These are phyloP conservation scores for Cicer arietinum DNA, from an alignment of 306 rosid species.

Conservation along the genomic window DNA sequence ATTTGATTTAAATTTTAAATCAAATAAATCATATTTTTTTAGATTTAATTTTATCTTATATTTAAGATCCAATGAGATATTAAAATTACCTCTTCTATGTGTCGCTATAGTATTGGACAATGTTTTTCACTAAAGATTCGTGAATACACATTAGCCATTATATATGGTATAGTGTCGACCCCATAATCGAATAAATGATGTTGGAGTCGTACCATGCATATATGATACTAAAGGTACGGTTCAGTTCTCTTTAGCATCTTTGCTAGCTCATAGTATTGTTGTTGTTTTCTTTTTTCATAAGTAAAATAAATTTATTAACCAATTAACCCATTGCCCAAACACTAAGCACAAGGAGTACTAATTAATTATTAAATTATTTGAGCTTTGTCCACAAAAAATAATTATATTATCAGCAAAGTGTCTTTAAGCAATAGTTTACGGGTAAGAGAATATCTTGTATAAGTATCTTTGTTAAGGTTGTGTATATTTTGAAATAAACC, in stretches of 20 bases:
- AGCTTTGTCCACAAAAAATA: not conserved
- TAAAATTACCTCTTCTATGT: too few species aligned
- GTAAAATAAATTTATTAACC: not conserved
- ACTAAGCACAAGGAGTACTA: not conserved
- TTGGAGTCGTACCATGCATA: slow-evolving; percentile 19
- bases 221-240: not conserved
- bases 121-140: too few species aligned
- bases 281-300: not conserved
- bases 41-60: too few species aligned
- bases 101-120: too few species aligned
- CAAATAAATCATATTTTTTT: too few species aligned
- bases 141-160: not conserved
- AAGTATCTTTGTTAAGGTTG: too few species aligned
- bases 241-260: slow-evolving; percentile 8
- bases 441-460: too few species aligned
- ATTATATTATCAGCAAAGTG: too few species aligned
- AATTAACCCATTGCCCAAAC: not conserved
- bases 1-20: too few species aligned
- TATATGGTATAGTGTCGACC: not conserved
- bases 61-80: too few species aligned
- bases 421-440: too few species aligned
- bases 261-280: not conserved
- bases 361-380: not conserved
- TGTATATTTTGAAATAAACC: too few species aligned
- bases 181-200: slow-evolving; percentile 13